Evolutionary conservation across 371 early-diverging fungal species (phyloP), one percentile per base, ranked within the genome.

Genomic region (Caulochytrium protostelioides): DNA sequence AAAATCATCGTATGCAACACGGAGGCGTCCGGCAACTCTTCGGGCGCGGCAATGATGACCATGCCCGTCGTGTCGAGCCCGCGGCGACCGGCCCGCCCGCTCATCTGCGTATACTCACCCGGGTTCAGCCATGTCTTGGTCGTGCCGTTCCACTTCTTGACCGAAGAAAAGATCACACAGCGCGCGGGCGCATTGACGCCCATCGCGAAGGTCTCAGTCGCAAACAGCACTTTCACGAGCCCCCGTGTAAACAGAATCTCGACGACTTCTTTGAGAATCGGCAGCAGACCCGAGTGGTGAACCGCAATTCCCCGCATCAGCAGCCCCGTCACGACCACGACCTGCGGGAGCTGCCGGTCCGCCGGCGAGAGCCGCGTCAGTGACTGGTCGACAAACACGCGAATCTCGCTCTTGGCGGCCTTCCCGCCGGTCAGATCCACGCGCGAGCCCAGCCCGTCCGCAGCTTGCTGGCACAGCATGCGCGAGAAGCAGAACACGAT

Each of bases 111-210:
- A 16, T 28, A n/a, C 23, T 14, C 31, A 33, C 44, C 83, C 12
- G 90, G 83, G 23, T 80, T 42, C 22, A 94, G 63, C 37, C 84
- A 72, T 8, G 91, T 60, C 59, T 85, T 83, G 15, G 53, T 57
- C 30, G 59, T 70, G 17, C 89, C 95, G 47, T 91, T 94, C 50
- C 83, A 86, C 52, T 98, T 98, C 32, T 83, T 70, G 5, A 83
- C 58, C 24, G 73, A 69, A 7, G 89, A 77, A 58, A 95, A 97
- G 4, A 94, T 94, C 3, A 95, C 95, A 22, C 84, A 75, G 23
- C 77, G 57, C 3, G 98, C 94, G 12, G 99, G 98, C 81, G 97
- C 92, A 54, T 98, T 98, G 39, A 98, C 92, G 32, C 99, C 99
- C 89, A 92, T 91, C 8, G 91, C 89, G 61, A 90, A 89, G 6